A percentile compares a stretch with the other conserved stretches of the same genome.
Conservation (phyloP, 2,329 filamentous ascomycete species). For the Exophiala mesophila region DNA sequence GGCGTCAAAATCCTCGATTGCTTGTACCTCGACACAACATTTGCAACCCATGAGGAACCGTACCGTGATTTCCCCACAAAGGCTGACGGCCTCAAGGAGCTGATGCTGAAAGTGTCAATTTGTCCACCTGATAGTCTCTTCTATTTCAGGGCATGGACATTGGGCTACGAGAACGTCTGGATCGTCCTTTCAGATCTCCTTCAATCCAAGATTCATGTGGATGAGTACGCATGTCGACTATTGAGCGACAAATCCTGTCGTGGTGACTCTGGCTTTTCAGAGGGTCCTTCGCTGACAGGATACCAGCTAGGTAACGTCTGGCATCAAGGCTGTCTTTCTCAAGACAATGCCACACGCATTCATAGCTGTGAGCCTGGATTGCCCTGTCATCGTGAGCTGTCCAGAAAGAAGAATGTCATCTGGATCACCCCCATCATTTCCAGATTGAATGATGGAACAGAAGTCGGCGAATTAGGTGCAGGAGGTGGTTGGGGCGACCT, state of each 20-base stretch:
- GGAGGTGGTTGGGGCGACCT: slow-evolving; percentile 77
- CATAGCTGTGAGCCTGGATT: slow-evolving; percentile 79
- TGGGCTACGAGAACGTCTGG: slow-evolving; percentile 92
- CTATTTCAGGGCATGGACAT: slow-evolving; percentile 85
- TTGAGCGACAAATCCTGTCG: slow-evolving; percentile 59
- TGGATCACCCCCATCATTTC: slow-evolving; percentile 75
- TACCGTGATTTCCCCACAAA: slow-evolving; percentile 58
- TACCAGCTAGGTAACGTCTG: slow-evolving; percentile 68
- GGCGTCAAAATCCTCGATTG: slow-evolving; percentile 66
- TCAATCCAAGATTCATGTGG: slow-evolving; percentile 70
- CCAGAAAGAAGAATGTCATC: slow-evolving; percentile 54
- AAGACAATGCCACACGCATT: slow-evolving; percentile 57
- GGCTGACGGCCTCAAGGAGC: slow-evolving; percentile 68
- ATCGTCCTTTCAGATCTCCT: slow-evolving; percentile 69
- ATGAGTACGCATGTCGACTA: slow-evolving; percentile 70
- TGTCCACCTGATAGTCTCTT: slow-evolving; percentile 75
- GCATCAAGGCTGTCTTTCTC: slow-evolving; percentile 68
- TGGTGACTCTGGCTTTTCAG: slow-evolving; percentile 41
- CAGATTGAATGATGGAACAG: slow-evolving; percentile 53
- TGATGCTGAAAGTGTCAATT: slow-evolving; percentile 61
- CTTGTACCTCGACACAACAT: slow-evolving; percentile 87
- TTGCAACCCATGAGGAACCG: slow-evolving; percentile 50
- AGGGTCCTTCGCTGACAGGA: slow-evolving; percentile 65
- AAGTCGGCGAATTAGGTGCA: slow-evolving; percentile 68
- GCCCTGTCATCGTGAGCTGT: slow-evolving; percentile 39